A percentile compares a stretch with the other conserved stretches of the same genome.
Evolutionary conservation across 1,139 yeast species (phyloP).

Genomic region (Yamadazyma siamensis): DNA sequence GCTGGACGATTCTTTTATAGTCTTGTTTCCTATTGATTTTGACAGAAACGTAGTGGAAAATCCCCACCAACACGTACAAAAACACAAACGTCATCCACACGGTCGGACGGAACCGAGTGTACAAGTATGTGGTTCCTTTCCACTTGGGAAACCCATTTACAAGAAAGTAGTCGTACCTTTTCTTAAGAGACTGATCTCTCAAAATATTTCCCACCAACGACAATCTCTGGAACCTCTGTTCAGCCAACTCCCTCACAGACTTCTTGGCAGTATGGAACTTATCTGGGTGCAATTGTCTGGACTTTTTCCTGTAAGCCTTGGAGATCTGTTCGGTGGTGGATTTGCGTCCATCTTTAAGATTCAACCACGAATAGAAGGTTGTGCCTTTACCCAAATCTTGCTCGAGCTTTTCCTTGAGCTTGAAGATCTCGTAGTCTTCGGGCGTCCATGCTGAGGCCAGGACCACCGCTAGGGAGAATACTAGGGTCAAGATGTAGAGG

Average conservation of each 20-base stretch:
- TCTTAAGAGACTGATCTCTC: constrained; percentile 56
- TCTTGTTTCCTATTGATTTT: constrained; percentile 59
- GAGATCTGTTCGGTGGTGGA: constrained; percentile 62
- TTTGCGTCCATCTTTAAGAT: constrained; percentile 47
- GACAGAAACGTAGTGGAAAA: constrained; percentile 58
- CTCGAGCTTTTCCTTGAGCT: constrained; percentile 62
- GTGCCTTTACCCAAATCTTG: constrained; percentile 59
- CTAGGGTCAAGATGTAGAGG: constrained; percentile 5
- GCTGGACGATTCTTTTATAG: constrained; percentile 49
- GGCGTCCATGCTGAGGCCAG: constrained; percentile 37
- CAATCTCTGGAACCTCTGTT: constrained; percentile 67
- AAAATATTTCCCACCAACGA: constrained; percentile 74
- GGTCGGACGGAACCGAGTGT: constrained; percentile 60
- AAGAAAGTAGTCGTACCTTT: constrained; percentile 81
- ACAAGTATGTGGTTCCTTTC: constrained; percentile 53
- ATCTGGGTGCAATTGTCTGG: constrained; percentile 82
- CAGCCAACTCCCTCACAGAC: constrained; percentile 44
- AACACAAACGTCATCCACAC: constrained; percentile 49
- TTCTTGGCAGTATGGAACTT: constrained; percentile 46
- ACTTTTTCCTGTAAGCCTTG: constrained; percentile 70
- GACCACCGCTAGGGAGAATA: constrained; percentile 16
- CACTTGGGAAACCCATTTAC: constrained; percentile 85
- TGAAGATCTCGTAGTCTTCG: constrained; percentile 79
- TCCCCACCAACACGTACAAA: constrained; percentile 46
- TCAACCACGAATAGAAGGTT: constrained; percentile 70